Evolutionary conservation across 1,284 basidiomycete species (phyloP), one percentile per base, ranked within the genome.

Genomic region (Ceratobasidium sp.): DNA sequence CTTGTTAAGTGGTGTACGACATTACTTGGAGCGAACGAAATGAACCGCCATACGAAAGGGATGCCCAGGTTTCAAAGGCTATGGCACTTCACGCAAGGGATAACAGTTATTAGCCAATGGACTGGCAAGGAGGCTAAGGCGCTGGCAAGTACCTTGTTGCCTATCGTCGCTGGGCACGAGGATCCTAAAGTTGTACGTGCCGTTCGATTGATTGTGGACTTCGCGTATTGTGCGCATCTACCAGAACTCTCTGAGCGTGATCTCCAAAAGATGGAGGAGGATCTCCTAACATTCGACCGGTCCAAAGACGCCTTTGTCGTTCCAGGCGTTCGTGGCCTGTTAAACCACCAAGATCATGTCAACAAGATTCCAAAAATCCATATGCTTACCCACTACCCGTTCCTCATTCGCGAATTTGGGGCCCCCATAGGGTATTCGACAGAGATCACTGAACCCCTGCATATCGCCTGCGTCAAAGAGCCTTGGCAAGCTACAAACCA

Each of bases 1-100:
- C 66, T 77, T 0, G 67, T 77, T 11, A 69, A n/a, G 5, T 77
- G 77, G 76, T 75, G 74, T 33, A 9, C 16, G 14, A 14, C 36
- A 4, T 0, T 74, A 0, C 4, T 72, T 7, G 70, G 73, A 3
- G 38, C 48, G 36, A 44, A 38, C n/a, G 74, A 72, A 23, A 21
- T 75, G 18, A 73, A 76, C 33, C 23, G 44, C 18, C 58, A 63
- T 4, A 71, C 59, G 28, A 25, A 28, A 49, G 18, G 61, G 12
- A 72, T 72, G 73, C 61, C 74, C 1, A 0, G 38, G 23, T 62
- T 70, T 25, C 21, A 25, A 9, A 11, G 16, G 0, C 21, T 74
- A 1, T 25, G 54, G 23, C 71, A 60, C 16, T 74, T 74, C 33
- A 51, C 56, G n/a, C 3, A 38, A 12, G 73, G 74, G 0, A 72